phyloP scores from a whole-genome alignment of 345 rosid genomes.

The Dipteronia dyeriana region DNA sequence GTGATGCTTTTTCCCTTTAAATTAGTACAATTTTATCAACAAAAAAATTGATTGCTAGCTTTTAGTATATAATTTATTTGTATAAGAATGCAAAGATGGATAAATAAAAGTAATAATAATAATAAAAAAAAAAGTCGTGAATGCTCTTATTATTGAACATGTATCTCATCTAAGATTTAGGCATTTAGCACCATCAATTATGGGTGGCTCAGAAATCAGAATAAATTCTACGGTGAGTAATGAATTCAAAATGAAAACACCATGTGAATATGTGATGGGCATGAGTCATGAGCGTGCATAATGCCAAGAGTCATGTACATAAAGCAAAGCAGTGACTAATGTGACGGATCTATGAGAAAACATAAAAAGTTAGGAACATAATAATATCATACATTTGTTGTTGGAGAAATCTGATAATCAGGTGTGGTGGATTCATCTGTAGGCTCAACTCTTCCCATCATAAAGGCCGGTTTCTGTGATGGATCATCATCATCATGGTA shows the following conservation, averaged over 20 bases:
- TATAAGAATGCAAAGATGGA: too few relatives aligned
- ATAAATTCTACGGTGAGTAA: not conserved
- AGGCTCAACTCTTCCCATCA: constrained; percentile 39
- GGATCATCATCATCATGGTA: constrained; percentile 61
- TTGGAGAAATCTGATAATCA: not conserved
- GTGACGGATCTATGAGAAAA: too few relatives aligned
- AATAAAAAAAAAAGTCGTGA: too few relatives aligned
- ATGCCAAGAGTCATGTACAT: too few relatives aligned
- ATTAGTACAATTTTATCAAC: too few relatives aligned
- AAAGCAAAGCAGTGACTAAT: too few relatives aligned
- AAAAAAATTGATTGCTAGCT: too few relatives aligned
- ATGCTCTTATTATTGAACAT: not conserved
- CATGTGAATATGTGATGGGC: constrained; percentile 1
- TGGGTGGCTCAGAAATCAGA: not conserved
- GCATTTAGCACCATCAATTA: not conserved
- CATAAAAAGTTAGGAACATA: too few relatives aligned
- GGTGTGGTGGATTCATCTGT: constrained; percentile 8
- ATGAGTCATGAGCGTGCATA: too few relatives aligned
- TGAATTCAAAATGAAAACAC: not conserved
- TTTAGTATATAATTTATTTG: too few relatives aligned
- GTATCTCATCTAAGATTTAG: constrained; percentile 2
- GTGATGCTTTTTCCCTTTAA: too few relatives aligned
- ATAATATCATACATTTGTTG: not conserved
- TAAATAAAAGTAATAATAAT: too few relatives aligned
- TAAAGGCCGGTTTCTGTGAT: constrained; percentile 1